Conservation (phyloP, 23 red algal species). For the Rhodosorus marinus region DNA sequence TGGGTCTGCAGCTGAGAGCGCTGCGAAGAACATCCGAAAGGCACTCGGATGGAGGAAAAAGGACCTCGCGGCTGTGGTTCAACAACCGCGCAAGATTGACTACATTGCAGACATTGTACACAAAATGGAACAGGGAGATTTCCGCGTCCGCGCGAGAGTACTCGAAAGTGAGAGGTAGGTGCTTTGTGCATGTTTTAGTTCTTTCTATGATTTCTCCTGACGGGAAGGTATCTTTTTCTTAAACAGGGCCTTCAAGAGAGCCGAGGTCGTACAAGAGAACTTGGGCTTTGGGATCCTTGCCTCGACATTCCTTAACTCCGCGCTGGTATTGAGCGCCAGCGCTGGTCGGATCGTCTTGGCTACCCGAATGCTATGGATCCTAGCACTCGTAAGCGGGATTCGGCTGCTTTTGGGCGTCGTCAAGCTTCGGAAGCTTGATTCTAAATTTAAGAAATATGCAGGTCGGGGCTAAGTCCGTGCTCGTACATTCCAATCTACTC, state of each 20-base stretch:
- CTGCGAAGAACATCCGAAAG: constrained; percentile 37
- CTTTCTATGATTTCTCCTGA: too few relatives aligned
- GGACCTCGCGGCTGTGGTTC: constrained; percentile 36
- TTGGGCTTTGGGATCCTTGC: constrained; percentile 36
- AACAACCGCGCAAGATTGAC: constrained; percentile 50
- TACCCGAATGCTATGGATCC: constrained; percentile 27
- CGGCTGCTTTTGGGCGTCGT: constrained; percentile 21
- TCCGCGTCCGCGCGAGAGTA: constrained; percentile 49
- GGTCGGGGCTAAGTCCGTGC: too few relatives aligned
- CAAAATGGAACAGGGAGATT: constrained; percentile 64
- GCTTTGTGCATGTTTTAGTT: constrained; percentile 6
- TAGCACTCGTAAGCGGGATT: constrained; percentile 13
- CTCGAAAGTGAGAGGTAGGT: constrained; percentile 67
- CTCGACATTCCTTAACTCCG: constrained; percentile 35
- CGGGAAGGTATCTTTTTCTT: too few relatives aligned
- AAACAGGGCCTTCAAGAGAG: constrained; percentile 35
- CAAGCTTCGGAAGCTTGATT: constrained; percentile 33
- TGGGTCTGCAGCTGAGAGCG: constrained; percentile 48
- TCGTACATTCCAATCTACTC: too few relatives aligned
- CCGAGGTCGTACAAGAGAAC: constrained; percentile 32
- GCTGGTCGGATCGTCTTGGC: constrained; percentile 31
- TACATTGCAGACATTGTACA: constrained; percentile 53
- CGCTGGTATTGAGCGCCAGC: constrained; percentile 22
- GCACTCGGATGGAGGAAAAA: constrained; percentile 47
- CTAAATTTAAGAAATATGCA: constrained; percentile 25